Base-by-base conservation (phyloP, 2,329 filamentous ascomycete species). In the Xylaria sp. region DNA sequence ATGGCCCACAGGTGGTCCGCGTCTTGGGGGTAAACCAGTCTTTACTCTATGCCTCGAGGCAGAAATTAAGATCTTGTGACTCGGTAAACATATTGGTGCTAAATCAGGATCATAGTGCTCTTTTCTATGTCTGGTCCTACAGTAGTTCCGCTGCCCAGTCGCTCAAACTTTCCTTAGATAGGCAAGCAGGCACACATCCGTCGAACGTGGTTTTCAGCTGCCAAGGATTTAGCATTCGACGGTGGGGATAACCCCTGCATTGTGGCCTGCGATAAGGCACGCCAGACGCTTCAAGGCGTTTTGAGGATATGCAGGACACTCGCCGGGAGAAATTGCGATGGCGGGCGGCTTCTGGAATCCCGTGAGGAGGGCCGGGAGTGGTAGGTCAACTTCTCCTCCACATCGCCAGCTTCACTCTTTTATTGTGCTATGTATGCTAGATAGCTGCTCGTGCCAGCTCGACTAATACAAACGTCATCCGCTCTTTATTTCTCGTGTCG, bases 131-230 rank as follows among this genome's bases (percentile, higher is more conserved):
- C n/a, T n/a, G n/a, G n/a, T n/a, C n/a, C n/a, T n/a, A n/a, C n/a
- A n/a, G 19, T 29, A 44, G 31, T 33, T 53, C 25, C 54, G 15
- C 29, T 38, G n/a, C 3, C 44, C 15, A 19, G 17, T 31, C 25
- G 31, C 37, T 29, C 43, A 40, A 40, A 51, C 40, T 60, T 60
- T 56, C 60, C 56, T 31, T 19, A 55, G 19, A 59, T 43, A 25
- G 60, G 38, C 47, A 63, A 63, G 60, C 40, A 29, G 31, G 38
- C 21, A 13, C 31, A 52, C 25, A 19, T n/a, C 48, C 38, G 38
- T 53, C 47, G 25, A 52, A 60, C 40, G 23, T 40, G 41, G 43
- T 37, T 40, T 63, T 65, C 63, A 65, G 63, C 63, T 65, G 63
- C 60, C 63, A 65, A 60, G 63, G 27, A 8, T 1, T 46, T 51